Evolutionary conservation across 768 basidiomycete genomes (phyloP).

Genomic region (Boletus sp.): DNA sequence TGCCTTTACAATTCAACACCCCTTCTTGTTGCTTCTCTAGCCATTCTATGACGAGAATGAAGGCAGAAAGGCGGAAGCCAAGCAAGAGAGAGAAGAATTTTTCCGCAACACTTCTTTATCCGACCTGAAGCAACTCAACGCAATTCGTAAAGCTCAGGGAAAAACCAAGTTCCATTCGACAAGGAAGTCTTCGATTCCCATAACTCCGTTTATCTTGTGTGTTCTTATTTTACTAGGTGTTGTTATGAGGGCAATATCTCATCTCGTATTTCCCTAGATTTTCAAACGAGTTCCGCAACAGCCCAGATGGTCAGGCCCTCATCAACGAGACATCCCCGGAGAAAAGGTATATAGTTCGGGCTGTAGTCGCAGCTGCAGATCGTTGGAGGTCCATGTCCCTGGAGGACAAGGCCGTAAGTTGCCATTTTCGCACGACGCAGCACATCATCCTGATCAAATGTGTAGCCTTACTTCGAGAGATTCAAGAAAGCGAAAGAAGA

Average conservation of each 20-base stretch:
- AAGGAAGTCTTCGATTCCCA: neutral
- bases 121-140: slow-evolving; percentile 33
- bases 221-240: neutral
- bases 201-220: slow-evolving; percentile 25
- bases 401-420: slow-evolving; percentile 32
- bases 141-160: slow-evolving; percentile 26
- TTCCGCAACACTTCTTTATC: slow-evolving; percentile 17
- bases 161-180: slow-evolving; percentile 15
- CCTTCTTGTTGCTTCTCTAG: slow-evolving; percentile 8
- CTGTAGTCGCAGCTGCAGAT: slow-evolving; percentile 15
- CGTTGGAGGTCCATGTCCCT: slow-evolving; percentile 32
- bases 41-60: slow-evolving; percentile 25
- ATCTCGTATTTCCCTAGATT: slow-evolving; percentile 15
- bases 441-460: neutral
- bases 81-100: slow-evolving; percentile 26
- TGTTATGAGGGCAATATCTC: neutral
- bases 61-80: slow-evolving; percentile 15
- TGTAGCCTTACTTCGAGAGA: slow-evolving; percentile 22
- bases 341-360: neutral
- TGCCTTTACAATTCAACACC: neutral
- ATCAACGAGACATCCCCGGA: slow-evolving; percentile 5
- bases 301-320: slow-evolving; percentile 14
- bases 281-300: slow-evolving; percentile 14
- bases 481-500: slow-evolving; percentile 15
- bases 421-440: neutral